Evolutionary conservation across 1,284 basidiomycete genomes (phyloP).

Genomic region (Sanghuangporus weigelae): DNA sequence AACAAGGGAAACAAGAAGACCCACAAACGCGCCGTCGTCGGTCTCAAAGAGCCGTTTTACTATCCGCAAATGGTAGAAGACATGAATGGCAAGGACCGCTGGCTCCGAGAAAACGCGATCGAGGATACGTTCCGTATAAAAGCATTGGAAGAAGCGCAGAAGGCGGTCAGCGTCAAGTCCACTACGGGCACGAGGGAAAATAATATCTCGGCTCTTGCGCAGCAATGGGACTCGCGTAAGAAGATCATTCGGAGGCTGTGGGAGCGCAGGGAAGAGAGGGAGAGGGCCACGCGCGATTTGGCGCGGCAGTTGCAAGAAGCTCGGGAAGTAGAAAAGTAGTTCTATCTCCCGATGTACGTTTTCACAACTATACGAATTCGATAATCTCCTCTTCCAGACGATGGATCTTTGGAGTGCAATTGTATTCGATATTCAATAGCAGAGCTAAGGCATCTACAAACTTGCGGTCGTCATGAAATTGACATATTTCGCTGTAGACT

Average conservation of each 20-base stretch:
- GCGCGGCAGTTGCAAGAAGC: constrained; percentile 7
- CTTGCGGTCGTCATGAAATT: no score
- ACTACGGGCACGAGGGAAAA: constrained; percentile 10
- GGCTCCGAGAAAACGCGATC: constrained; percentile 24
- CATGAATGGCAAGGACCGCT: constrained; percentile 52
- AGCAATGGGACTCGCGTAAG: constrained; percentile 30
- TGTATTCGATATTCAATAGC: not conserved
- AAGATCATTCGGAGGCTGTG: constrained; percentile 44
- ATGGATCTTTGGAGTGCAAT: not conserved
- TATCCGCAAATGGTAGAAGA: constrained; percentile 79
- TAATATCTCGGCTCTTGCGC: constrained; percentile 1
- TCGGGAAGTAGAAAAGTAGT: not conserved
- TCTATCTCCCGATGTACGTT: not conserved
- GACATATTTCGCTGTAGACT: no score
- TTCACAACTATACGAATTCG: not conserved
- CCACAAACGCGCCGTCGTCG: constrained; percentile 87
- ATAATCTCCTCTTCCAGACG: not conserved
- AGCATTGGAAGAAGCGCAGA: constrained; percentile 34
- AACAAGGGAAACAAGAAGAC: constrained; percentile 40
- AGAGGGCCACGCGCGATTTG: constrained; percentile 32
- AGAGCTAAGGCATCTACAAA: no score
- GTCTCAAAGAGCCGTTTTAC: constrained; percentile 86
- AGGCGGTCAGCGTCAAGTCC: constrained; percentile 21
- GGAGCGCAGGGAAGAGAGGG: constrained; percentile 52
- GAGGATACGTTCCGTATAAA: constrained; percentile 54